phyloP scores from a whole-genome alignment of 1,284 basidiomycete species.

The Cystobasidium slooffiae region DNA sequence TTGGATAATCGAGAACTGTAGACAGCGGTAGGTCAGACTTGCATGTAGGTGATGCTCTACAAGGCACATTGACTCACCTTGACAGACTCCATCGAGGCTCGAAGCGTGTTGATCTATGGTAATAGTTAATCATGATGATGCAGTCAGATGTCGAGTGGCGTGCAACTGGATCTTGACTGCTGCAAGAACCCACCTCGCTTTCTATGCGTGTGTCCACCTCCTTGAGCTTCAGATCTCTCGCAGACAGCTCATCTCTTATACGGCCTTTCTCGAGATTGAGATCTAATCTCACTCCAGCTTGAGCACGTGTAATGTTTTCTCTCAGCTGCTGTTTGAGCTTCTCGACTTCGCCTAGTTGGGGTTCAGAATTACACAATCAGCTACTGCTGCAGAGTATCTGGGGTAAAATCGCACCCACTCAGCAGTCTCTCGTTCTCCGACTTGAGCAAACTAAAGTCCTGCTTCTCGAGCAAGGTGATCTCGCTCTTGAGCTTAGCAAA shows the following conservation, averaged over 20 bases:
- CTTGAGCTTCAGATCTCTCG: conserved; percentile 95
- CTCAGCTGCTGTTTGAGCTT: conserved; percentile 92
- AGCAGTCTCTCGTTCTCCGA: conserved; percentile 84
- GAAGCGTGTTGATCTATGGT: conserved; percentile 34
- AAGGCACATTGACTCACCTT: no score
- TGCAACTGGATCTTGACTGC: not conserved
- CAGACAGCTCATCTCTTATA: conserved; percentile 88
- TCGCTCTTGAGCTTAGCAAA: conserved; percentile 59
- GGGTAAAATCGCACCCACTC: conserved; percentile 54
- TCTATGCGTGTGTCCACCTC: conserved; percentile 98
- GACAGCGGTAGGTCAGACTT: not conserved
- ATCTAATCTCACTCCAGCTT: conserved; percentile 91
- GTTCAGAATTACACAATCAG: not conserved
- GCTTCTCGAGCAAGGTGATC: conserved; percentile 97
- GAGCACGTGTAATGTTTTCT: conserved; percentile 68
- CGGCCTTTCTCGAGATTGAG: conserved; percentile 94
- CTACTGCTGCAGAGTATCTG: not conserved
- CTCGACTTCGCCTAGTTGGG: conserved; percentile 71
- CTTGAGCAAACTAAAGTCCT: conserved; percentile 93
- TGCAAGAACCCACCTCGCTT: conserved; percentile 77
- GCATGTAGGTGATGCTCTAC: no score
- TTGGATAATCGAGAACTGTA: conserved; percentile 50
- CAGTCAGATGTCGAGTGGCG: not conserved
- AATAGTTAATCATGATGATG: not conserved
- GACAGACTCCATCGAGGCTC: conserved; percentile 52